A percentile compares a stretch with the other conserved stretches of the same genome.
These are phyloP conservation scores for Solioccasus polychromus DNA, from an alignment of 768 basidiomycete species.

Conservation along the genomic window DNA sequence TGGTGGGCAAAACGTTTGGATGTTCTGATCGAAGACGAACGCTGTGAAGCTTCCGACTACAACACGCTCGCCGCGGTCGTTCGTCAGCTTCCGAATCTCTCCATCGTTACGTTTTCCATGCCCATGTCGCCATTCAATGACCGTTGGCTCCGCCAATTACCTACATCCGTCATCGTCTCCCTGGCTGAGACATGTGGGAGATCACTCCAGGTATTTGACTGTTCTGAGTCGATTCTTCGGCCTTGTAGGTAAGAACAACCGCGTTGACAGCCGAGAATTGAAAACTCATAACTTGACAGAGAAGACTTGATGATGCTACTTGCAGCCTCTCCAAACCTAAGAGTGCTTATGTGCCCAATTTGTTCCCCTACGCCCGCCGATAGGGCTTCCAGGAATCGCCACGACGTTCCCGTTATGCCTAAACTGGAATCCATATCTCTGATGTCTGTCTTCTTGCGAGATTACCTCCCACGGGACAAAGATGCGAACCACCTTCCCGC, in stretches of 20 bases:
- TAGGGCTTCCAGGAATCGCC: conserved; percentile 14
- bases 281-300: conserved; percentile 11
- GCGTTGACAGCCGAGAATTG: not conserved
- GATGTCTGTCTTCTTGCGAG: conserved; percentile 27
- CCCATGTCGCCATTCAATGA: conserved; percentile 24
- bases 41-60: conserved; percentile 24
- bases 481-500: conserved; percentile 27
- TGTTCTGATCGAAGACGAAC: conserved; percentile 24
- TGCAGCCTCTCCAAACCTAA: conserved; percentile 25
- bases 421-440: conserved; percentile 26
- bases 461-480: conserved; percentile 29
- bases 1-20: conserved; percentile 30
- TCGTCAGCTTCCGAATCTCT: conserved; percentile 26
- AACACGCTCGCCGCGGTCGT: conserved; percentile 21
- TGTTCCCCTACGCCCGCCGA: conserved; percentile 25
- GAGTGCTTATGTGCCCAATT: conserved; percentile 26
- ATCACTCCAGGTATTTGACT: conserved; percentile 27
- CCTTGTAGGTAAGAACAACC: conserved; percentile 24
- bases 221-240: conserved; percentile 29
- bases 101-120: conserved; percentile 24
- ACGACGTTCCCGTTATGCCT: conserved; percentile 26
- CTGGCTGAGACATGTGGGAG: conserved; percentile 26
- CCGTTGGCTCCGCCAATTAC: conserved; percentile 28
- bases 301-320: conserved; percentile 29
- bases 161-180: conserved; percentile 16